These are phyloP conservation scores for Citrullus mucosospermus DNA, from an alignment of 306 rosid species.

Conservation along the genomic window DNA sequence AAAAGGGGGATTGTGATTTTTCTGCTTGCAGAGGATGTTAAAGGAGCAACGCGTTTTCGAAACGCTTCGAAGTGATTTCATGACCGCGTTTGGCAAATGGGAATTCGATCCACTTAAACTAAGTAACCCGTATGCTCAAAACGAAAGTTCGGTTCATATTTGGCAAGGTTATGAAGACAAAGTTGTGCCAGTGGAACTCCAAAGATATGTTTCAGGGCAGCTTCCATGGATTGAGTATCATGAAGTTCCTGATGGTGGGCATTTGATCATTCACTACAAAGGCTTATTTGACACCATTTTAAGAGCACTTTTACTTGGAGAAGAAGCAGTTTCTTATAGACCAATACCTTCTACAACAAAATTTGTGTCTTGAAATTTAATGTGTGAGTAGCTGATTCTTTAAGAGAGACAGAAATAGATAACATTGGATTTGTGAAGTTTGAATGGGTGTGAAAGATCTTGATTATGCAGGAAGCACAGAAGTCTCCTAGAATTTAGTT, in stretches of 20 bases:
- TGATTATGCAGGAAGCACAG: background rate
- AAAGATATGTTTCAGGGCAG: slow-evolving; percentile 53
- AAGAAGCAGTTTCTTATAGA: slow-evolving; percentile 40
- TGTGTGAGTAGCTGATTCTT: background rate
- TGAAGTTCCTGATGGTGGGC: slow-evolving; percentile 91
- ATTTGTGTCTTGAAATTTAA: background rate
- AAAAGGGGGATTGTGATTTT: slow-evolving; percentile 9
- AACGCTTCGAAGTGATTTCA: slow-evolving; percentile 66
- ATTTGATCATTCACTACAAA: slow-evolving; percentile 66
- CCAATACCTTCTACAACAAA: slow-evolving; percentile 14
- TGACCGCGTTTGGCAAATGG: slow-evolving; percentile 65
- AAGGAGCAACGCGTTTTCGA: slow-evolving; percentile 48
- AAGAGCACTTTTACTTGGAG: slow-evolving; percentile 77
- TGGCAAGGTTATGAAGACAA: slow-evolving; percentile 95
- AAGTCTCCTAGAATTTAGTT: background rate
- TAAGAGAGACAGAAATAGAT: background rate
- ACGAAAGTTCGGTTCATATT: slow-evolving; percentile 50
- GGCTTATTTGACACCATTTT: slow-evolving; percentile 76
- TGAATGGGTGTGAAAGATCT: background rate
- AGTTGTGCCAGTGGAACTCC: slow-evolving; percentile 74
- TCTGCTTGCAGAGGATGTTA: slow-evolving; percentile 36
- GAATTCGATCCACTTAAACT: slow-evolving; percentile 70
- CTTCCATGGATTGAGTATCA: slow-evolving; percentile 82
- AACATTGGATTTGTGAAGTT: background rate
- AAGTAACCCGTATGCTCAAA: slow-evolving; percentile 51